Evolutionary conservation across 2,329 filamentous ascomycete species (phyloP).

Genomic region (Rhynchosporium agropyri): DNA sequence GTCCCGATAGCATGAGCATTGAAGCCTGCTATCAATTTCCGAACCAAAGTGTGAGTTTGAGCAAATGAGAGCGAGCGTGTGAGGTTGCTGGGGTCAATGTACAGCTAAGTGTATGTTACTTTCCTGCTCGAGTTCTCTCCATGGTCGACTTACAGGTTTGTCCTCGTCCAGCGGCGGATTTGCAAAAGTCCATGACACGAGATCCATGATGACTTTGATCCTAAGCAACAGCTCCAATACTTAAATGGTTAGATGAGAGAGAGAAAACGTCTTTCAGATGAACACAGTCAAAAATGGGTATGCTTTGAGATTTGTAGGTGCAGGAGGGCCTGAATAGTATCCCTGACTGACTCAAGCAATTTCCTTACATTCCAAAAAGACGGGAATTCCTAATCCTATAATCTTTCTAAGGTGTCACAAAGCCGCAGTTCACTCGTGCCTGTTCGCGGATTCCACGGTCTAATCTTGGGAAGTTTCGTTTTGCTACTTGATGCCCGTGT

Average conservation of each 20-base stretch:
- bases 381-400: not conserved
- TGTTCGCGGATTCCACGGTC: not conserved
- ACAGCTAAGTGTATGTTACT: constrained; percentile 32
- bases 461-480: not conserved
- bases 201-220: constrained; percentile 28
- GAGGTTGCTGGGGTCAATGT: constrained; percentile 32
- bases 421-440: not conserved
- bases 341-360: not conserved
- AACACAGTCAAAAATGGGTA: too few species aligned
- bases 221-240: too few species aligned
- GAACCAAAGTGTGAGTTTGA: constrained; percentile 29
- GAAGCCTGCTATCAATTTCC: constrained; percentile 36
- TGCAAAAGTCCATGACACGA: constrained; percentile 36
- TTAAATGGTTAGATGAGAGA: too few species aligned
- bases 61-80: constrained; percentile 32
- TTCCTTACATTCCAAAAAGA: not conserved
- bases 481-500: not conserved
- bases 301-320: not conserved
- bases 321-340: not conserved
- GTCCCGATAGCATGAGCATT: constrained; percentile 32
- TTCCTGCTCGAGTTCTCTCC: not conserved
- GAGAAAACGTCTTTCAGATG: too few species aligned
- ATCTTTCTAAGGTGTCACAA: constrained; percentile 6
- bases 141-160: constrained; percentile 29
- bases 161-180: constrained; percentile 28